These are phyloP conservation scores for Nicotiana tabacum DNA, from an alignment of 257 asterid species.

Conservation along the genomic window DNA sequence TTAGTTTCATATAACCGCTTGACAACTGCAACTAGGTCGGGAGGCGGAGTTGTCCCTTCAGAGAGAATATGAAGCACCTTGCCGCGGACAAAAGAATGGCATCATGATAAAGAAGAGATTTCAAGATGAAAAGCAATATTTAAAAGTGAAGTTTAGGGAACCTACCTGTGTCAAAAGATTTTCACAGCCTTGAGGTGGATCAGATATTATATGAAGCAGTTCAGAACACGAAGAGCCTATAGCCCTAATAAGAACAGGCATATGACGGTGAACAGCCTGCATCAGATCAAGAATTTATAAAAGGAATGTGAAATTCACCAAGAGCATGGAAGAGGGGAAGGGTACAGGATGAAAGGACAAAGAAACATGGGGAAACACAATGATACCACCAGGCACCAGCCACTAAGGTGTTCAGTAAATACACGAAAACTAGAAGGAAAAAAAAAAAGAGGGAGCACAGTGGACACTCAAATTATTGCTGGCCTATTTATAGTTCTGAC, in stretches of 20 bases:
- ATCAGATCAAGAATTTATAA: slow-evolving; percentile 5
- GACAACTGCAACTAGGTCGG: slow-evolving; percentile 71
- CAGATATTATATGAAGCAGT: slow-evolving; percentile 70
- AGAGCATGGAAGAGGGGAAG: not conserved
- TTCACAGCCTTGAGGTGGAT: slow-evolving; percentile 95
- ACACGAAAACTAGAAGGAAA: not conserved
- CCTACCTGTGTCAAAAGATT: slow-evolving; percentile 71
- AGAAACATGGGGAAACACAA: not conserved
- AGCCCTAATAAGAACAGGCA: slow-evolving; percentile 68
- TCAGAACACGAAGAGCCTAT: slow-evolving; percentile 64
- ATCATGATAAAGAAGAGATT: slow-evolving; percentile 21
- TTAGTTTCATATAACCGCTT: slow-evolving; percentile 76
- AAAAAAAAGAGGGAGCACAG: not conserved
- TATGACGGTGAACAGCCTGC: slow-evolving; percentile 95
- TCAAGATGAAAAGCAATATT: slow-evolving; percentile 11
- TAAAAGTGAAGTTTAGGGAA: slow-evolving; percentile 7
- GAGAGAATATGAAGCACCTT: slow-evolving; percentile 78
- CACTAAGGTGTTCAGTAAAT: not conserved
- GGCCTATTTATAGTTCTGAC: not conserved
- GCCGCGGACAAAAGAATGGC: slow-evolving; percentile 23
- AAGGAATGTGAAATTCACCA: not conserved
- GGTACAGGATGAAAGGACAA: not conserved
- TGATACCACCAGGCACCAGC: not conserved
- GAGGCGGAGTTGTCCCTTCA: slow-evolving; percentile 77
- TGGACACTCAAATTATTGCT: not conserved